A percentile compares a stretch with the other conserved stretches of the same genome.
Evolutionary conservation across 495 filamentous ascomycete genomes (phyloP).

Genomic region (Elaphomyces granulatus): DNA sequence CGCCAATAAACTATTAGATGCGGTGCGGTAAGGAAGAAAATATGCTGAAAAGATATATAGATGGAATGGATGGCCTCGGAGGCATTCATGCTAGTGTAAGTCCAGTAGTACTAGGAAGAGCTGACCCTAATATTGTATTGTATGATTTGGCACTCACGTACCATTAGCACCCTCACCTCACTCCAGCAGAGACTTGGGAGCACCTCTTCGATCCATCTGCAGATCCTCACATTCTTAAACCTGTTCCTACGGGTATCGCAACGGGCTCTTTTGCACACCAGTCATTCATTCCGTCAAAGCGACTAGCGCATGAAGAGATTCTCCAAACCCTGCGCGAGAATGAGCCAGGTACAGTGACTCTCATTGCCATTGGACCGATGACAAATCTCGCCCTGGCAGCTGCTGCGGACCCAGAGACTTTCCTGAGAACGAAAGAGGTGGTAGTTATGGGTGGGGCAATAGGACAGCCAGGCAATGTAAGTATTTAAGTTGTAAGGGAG

Average conservation of each 20-base stretch:
- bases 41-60: slow-evolving; percentile 31
- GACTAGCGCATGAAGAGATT: slow-evolving; percentile 67
- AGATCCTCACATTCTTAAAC: slow-evolving; percentile 23
- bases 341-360: slow-evolving; percentile 67
- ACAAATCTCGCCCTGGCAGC: slow-evolving; percentile 87
- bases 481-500: slow-evolving; percentile 5
- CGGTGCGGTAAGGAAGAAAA: too few relatives aligned
- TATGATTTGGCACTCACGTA: slow-evolving; percentile 3
- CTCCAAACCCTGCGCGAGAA: slow-evolving; percentile 64
- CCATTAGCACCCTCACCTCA: slow-evolving; percentile 69
- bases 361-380: slow-evolving; percentile 78
- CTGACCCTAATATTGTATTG: slow-evolving; percentile 1
- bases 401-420: slow-evolving; percentile 67
- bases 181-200: slow-evolving; percentile 71
- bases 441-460: slow-evolving; percentile 97
- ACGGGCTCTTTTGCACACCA: slow-evolving; percentile 19
- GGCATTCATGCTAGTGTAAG: slow-evolving; percentile 72
- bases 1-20: too few relatives aligned
- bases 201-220: slow-evolving; percentile 50
- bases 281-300: slow-evolving; percentile 58
- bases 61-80: slow-evolving; percentile 80
- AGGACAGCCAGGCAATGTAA: slow-evolving; percentile 59
- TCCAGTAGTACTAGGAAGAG: slow-evolving; percentile 4
- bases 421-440: slow-evolving; percentile 77
- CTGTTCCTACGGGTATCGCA: slow-evolving; percentile 19